phyloP scores from a whole-genome alignment of 768 basidiomycete genomes.

The Tubosaeta sp. region DNA sequence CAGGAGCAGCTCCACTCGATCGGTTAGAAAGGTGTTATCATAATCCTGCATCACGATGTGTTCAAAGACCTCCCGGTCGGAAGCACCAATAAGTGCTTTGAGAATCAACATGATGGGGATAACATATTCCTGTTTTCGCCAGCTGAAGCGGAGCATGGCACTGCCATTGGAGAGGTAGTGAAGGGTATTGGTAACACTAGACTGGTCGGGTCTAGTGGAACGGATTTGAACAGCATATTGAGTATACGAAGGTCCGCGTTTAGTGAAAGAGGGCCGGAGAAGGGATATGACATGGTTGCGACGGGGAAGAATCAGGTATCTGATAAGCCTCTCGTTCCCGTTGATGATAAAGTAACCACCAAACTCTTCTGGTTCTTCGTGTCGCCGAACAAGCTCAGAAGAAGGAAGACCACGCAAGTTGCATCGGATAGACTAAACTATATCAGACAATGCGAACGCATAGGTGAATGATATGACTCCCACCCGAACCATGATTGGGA shows the following conservation, averaged over 20 bases:
- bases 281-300: slow-evolving; percentile 94
- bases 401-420: slow-evolving; percentile 86
- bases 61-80: slow-evolving; percentile 96
- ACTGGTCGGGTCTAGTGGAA: slow-evolving; percentile 90
- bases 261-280: slow-evolving; percentile 83
- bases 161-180: slow-evolving; percentile 96
- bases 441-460: neutral
- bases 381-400: slow-evolving; percentile 77
- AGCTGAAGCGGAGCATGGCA: slow-evolving; percentile 94
- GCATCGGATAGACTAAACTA: slow-evolving; percentile 76
- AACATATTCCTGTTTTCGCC: slow-evolving; percentile 97
- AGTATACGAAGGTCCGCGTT: slow-evolving; percentile 93
- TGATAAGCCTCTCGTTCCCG: slow-evolving; percentile 97
- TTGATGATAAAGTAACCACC: slow-evolving; percentile 99
- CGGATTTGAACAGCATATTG: slow-evolving; percentile 94
- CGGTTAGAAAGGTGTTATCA: slow-evolving; percentile 94
- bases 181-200: slow-evolving; percentile 90
- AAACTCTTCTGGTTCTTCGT: slow-evolving; percentile 98
- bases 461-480: slow-evolving; percentile 29
- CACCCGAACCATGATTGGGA: slow-evolving; percentile 97
- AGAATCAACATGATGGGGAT: slow-evolving; percentile 96
- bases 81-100: slow-evolving; percentile 86
- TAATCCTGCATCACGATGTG: slow-evolving; percentile 96
- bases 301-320: slow-evolving; percentile 93
- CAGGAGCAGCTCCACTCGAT: slow-evolving; percentile 90